Evolutionary conservation across 768 basidiomycete genomes (phyloP).

Genomic region (Panellus pusillus): DNA sequence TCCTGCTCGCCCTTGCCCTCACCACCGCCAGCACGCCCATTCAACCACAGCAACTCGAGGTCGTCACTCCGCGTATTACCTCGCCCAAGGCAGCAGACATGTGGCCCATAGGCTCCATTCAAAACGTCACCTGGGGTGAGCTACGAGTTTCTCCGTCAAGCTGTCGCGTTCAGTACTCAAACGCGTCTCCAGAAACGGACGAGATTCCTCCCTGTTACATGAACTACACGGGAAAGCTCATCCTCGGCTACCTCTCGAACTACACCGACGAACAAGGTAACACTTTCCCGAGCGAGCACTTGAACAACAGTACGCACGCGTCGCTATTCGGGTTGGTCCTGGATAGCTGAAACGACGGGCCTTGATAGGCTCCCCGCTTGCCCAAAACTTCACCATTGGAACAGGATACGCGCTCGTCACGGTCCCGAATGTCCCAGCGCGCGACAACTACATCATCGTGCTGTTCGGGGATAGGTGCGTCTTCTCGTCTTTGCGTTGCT

Average conservation of each 20-base stretch:
- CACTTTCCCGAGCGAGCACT: conserved; percentile 39
- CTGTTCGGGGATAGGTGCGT: conserved; percentile 34
- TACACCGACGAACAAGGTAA: conserved; percentile 5
- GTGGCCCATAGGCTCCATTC: conserved; percentile 36
- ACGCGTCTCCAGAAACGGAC: conserved; percentile 20
- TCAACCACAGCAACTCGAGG: conserved; percentile 26
- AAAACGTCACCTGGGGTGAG: conserved; percentile 42
- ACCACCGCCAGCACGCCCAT: conserved; percentile 23
- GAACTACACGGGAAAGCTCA: conserved; percentile 34
- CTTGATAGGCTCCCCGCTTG: conserved; percentile 29
- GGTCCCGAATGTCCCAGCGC: not conserved
- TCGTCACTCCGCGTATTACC: conserved; percentile 40
- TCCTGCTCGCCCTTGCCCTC: conserved; percentile 30
- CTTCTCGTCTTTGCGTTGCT: not conserved
- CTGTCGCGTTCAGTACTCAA: not conserved
- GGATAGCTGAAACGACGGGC: not conserved
- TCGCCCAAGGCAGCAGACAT: conserved; percentile 26
- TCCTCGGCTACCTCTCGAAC: conserved; percentile 40
- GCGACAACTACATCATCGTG: conserved; percentile 15
- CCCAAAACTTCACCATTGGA: conserved; percentile 22
- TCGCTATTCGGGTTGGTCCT: not conserved
- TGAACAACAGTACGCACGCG: conserved; percentile 42
- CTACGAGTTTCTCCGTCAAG: not conserved
- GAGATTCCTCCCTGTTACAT: conserved; percentile 33
- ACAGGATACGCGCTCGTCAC: not conserved